phyloP scores from a whole-genome alignment of 495 filamentous ascomycete genomes.

The Penicillium desertorum region DNA sequence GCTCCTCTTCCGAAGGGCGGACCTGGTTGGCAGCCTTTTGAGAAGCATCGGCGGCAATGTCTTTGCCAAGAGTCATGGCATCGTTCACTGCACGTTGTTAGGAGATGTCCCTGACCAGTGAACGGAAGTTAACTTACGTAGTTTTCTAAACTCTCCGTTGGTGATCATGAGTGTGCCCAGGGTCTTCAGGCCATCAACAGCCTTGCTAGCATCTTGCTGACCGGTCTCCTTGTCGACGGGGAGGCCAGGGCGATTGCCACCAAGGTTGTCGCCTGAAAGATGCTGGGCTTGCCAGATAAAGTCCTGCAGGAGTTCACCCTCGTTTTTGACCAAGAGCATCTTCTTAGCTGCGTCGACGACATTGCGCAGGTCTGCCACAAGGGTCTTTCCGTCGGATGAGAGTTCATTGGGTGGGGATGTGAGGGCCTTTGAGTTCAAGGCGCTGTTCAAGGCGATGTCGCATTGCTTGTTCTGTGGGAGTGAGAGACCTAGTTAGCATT shows the following conservation, averaged over 20 bases:
- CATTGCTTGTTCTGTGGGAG: conserved; percentile 80
- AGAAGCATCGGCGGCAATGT: conserved; percentile 89
- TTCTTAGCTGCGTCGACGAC: conserved; percentile 88
- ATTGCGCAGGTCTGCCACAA: conserved; percentile 74
- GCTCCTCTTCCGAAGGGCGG: conserved; percentile 74
- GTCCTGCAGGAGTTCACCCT: conserved; percentile 90
- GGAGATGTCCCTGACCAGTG: background rate
- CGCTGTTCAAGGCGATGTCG: conserved; percentile 87
- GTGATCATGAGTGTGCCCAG: conserved; percentile 88
- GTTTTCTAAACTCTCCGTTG: conserved; percentile 95
- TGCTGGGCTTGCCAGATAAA: conserved; percentile 92
- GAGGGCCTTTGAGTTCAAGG: conserved; percentile 65
- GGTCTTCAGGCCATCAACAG: conserved; percentile 81
- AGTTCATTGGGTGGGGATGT: conserved; percentile 72
- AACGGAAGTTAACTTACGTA: conserved; percentile 58
- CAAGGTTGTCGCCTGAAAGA: conserved; percentile 58
- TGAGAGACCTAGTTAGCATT: conserved; percentile 10
- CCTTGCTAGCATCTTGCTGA: conserved; percentile 77
- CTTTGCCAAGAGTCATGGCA: conserved; percentile 76
- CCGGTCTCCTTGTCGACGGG: conserved; percentile 73
- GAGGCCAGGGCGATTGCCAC: conserved; percentile 57
- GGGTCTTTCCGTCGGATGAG: conserved; percentile 72
- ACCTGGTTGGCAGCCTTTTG: conserved; percentile 75
- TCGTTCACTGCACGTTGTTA: conserved; percentile 68
- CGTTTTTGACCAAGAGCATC: conserved; percentile 90